Conservation (phyloP, 768 basidiomycete genomes). For the Trametes villosa region DNA sequence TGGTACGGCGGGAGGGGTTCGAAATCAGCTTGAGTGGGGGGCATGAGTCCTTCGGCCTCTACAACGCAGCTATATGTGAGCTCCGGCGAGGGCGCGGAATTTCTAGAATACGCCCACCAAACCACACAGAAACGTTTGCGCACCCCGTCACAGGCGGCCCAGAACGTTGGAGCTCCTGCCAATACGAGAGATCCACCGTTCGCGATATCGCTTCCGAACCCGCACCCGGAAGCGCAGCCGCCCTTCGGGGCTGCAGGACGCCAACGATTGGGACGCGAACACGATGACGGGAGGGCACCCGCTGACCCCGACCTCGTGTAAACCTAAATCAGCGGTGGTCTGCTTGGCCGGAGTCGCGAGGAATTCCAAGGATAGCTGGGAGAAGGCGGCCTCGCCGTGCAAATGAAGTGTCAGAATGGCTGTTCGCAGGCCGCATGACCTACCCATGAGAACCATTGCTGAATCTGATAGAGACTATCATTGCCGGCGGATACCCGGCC, state of each 20-base stretch:
- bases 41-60: neutral
- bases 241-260: neutral
- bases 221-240: neutral
- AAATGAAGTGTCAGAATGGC: neutral
- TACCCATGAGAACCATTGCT: neutral
- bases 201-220: neutral
- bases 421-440: neutral
- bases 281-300: neutral
- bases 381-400: neutral
- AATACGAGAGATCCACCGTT: neutral
- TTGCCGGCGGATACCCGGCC: neutral
- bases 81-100: neutral
- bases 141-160: neutral
- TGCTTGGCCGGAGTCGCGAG: neutral
- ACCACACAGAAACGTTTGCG: neutral
- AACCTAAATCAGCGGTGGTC: neutral
- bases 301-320: slow-evolving; percentile 5
- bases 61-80: neutral
- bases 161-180: neutral
- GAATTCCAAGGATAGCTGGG: neutral
- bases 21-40: too few relatives aligned
- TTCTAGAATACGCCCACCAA: neutral
- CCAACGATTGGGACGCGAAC: neutral
- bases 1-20: neutral
- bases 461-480: neutral